These are phyloP conservation scores for Hordeum marinum DNA, from an alignment of 176 grass and related monocot species.

Conservation along the genomic window DNA sequence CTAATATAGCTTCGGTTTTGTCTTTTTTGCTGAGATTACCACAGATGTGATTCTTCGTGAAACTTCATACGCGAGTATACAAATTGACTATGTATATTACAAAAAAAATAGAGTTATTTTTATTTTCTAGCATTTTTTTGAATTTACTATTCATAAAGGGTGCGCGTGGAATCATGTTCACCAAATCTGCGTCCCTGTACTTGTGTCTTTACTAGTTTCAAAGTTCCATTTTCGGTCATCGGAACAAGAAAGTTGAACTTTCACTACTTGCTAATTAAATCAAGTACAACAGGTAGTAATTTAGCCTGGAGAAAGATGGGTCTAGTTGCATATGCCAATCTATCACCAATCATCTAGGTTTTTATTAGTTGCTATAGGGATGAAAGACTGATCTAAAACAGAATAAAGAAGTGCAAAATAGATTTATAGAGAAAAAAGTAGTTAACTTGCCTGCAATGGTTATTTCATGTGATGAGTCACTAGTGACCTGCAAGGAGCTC, in stretches of 20 bases:
- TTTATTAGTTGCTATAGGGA: background rate
- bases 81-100: no score
- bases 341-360: background rate
- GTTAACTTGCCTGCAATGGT: constrained; percentile 69
- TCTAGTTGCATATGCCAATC: background rate
- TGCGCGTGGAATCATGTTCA: no score
- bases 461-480: constrained; percentile 56
- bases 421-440: constrained; percentile 8
- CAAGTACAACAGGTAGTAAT: background rate
- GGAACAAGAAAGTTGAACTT: background rate
- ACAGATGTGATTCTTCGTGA: no score
- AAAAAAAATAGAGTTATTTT: no score
- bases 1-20: no score
- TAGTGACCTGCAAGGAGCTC: constrained; percentile 57
- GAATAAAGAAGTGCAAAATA: background rate
- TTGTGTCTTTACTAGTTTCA: background rate
- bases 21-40: no score
- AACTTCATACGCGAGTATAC: no score
- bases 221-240: background rate
- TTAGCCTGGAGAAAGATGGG: background rate
- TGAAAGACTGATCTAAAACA: background rate
- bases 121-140: no score
- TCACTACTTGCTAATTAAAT: background rate
- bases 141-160: no score
- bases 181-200: background rate